A percentile compares a stretch with the other conserved stretches of the same genome.
Conservation (phyloP, 179 eudicot species). For the Spergularia azorica region DNA sequence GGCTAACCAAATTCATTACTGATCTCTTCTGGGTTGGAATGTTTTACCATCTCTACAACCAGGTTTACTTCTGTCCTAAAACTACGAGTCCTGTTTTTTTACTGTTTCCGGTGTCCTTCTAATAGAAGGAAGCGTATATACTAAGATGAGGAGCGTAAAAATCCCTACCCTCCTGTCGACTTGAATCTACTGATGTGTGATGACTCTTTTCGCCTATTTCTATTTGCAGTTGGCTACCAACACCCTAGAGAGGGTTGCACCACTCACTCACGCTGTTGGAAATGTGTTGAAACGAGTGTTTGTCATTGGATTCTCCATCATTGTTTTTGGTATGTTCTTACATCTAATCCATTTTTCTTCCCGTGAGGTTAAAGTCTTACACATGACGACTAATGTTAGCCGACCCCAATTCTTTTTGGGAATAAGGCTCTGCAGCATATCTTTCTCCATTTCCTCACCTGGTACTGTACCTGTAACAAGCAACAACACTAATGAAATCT, state of each 20-base stretch:
- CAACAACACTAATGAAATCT: background rate
- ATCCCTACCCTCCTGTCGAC: no score
- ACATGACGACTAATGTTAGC: no score
- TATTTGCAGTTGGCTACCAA: slow-evolving; percentile 81
- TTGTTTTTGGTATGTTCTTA: slow-evolving; percentile 64
- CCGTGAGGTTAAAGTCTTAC: no score
- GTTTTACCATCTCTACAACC: slow-evolving; percentile 98
- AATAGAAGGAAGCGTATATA: no score
- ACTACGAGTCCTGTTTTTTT: background rate
- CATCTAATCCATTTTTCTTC: background rate
- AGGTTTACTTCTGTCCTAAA: slow-evolving; percentile 44
- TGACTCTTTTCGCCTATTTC: slow-evolving; percentile 4
- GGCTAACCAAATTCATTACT: slow-evolving; percentile 75
- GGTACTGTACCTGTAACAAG: background rate
- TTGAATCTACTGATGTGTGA: no score
- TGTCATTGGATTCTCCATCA: slow-evolving; percentile 94
- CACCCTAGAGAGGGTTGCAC: slow-evolving; percentile 99
- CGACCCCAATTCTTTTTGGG: background rate
- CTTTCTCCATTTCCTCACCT: background rate
- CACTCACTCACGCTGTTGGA: slow-evolving; percentile 97
- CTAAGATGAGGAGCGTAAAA: no score
- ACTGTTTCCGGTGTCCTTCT: no score
- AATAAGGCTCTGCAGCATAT: slow-evolving; percentile 31
- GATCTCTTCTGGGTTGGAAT: slow-evolving; percentile 98
- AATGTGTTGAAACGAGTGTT: slow-evolving; percentile 98